Conservation (phyloP, 2,329 filamentous ascomycete genomes). For the Hypoxylon sp. region DNA sequence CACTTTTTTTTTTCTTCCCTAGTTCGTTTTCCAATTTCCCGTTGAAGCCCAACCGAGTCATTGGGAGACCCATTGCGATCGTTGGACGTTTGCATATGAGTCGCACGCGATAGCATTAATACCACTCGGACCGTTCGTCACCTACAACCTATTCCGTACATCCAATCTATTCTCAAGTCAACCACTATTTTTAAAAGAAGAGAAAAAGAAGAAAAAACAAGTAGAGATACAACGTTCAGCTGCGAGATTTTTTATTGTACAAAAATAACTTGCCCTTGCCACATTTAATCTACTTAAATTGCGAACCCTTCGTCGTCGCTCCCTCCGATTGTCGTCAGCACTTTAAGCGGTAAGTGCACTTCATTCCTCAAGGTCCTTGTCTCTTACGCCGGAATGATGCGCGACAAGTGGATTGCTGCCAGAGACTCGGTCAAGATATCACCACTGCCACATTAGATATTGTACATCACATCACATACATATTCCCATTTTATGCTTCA, state of each 20-base stretch:
- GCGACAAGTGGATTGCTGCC: slow-evolving; percentile 11
- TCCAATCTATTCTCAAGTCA: no score
- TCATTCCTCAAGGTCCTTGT: slow-evolving; percentile 25
- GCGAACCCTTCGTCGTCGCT: slow-evolving; percentile 4
- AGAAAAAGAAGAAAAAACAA: no score
- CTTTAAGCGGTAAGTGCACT: slow-evolving; percentile 27
- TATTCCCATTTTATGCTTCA: slow-evolving; percentile 1
- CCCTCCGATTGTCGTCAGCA: slow-evolving; percentile 12
- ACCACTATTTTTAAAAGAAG: no score
- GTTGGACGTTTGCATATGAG: no score
- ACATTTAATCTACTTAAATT: no score
- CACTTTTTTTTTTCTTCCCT: slow-evolving; percentile 2
- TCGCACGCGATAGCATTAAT: no score
- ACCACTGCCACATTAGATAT: slow-evolving; percentile 8
- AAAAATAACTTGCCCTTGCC: no score
- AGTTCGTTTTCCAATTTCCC: no score
- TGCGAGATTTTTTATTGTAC: no score
- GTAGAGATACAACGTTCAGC: no score
- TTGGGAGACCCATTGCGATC: slow-evolving; percentile 22
- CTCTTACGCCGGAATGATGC: slow-evolving; percentile 10
- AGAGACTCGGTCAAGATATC: slow-evolving; percentile 13
- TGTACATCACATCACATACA: slow-evolving; percentile 3
- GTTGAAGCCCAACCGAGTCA: slow-evolving; percentile 35
- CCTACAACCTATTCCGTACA: no score
- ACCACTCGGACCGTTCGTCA: no score